Conservation (phyloP, 176 grass and related monocot genomes). For the Alloteropsis semialata region DNA sequence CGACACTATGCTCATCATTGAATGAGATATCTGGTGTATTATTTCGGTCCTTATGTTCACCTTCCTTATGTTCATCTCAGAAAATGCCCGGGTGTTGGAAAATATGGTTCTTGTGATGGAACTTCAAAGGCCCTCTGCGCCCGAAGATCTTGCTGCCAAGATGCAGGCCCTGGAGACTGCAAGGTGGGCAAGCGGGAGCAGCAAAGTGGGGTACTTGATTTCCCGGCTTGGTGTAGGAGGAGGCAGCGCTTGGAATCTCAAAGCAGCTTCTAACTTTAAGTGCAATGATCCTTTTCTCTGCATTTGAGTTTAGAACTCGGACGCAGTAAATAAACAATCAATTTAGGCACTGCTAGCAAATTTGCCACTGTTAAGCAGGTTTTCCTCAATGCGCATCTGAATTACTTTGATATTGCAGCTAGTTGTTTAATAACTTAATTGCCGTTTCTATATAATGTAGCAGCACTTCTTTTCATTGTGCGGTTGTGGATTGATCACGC, state of each 20-base stretch:
- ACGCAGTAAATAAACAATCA: not conserved
- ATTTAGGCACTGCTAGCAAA: not conserved
- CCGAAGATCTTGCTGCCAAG: not conserved
- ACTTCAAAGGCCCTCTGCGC: not conserved
- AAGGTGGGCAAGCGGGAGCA: not conserved
- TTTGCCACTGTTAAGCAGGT: not conserved
- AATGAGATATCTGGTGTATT: no score
- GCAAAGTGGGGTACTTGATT: not conserved
- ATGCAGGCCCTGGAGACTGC: not conserved
- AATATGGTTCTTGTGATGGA: not conserved
- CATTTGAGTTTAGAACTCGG: not conserved
- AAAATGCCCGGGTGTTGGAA: not conserved
- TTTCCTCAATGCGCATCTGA: not conserved
- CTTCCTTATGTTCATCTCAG: not conserved
- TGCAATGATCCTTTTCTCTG: conserved; percentile 9
- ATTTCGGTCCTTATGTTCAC: no score
- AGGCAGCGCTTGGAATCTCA: not conserved
- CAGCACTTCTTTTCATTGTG: not conserved
- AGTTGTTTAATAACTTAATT: not conserved
- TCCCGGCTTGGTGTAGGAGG: not conserved
- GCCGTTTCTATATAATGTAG: not conserved
- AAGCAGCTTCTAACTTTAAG: not conserved
- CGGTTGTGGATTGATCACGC: not conserved
- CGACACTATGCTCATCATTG: no score
- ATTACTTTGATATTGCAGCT: not conserved